Percentiles rank a stretch among this genome's conserved stretches.
Evolutionary conservation across 202 grass and related monocot genomes (phyloP).

Genomic region (Zoysia matrella): DNA sequence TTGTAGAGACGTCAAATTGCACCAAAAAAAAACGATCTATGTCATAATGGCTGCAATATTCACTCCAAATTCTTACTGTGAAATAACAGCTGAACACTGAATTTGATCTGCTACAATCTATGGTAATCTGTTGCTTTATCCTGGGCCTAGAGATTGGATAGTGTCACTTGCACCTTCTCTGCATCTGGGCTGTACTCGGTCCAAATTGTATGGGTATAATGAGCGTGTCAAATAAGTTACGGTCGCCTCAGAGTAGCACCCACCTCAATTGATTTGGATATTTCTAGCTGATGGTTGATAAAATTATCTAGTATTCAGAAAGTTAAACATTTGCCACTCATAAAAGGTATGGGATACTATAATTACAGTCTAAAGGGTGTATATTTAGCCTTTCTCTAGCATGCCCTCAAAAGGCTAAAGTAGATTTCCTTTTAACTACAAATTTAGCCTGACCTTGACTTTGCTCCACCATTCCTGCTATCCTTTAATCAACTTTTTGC

Average conservation of each 20-base stretch:
- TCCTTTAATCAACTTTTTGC: background rate
- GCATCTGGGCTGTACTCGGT: background rate
- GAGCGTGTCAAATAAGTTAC: background rate
- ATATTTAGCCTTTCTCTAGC: background rate
- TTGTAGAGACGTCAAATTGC: too few species aligned
- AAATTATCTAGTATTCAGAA: background rate
- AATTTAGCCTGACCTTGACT: background rate
- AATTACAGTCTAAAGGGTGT: slow-evolving; percentile 10
- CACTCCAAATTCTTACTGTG: background rate
- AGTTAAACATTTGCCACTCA: background rate
- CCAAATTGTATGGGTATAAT: background rate
- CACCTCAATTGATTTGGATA: slow-evolving; percentile 2
- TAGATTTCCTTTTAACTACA: background rate
- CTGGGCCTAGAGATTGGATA: background rate
- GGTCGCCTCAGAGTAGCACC: background rate
- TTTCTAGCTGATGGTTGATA: slow-evolving; percentile 14
- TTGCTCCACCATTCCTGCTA: background rate
- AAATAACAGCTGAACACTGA: background rate
- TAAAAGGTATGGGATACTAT: background rate
- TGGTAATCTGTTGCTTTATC: background rate
- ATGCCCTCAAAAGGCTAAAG: slow-evolving; percentile 1
- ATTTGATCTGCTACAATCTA: too few species aligned
- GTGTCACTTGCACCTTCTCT: background rate
- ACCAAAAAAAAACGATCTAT: background rate
- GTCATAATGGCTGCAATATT: background rate